These are phyloP conservation scores for Eucalyptus cloeziana DNA, from an alignment of 345 rosid genomes.

Conservation along the genomic window DNA sequence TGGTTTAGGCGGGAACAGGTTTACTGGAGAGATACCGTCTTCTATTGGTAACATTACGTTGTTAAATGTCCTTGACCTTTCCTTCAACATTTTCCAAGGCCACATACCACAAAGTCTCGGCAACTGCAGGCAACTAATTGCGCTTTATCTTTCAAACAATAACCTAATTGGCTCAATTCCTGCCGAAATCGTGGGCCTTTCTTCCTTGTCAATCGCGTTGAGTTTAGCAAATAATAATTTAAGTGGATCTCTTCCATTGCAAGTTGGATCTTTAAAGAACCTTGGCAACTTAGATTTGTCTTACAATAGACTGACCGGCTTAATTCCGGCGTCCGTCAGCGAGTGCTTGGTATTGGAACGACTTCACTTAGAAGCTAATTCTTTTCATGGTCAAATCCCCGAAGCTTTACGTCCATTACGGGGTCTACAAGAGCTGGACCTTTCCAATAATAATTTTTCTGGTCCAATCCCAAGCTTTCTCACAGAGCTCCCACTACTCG, in stretches of 20 bases:
- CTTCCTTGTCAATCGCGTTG: fast-evolving
- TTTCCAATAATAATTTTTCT: neutral
- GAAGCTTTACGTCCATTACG: neutral
- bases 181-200: neutral
- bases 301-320: neutral
- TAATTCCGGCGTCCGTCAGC: neutral
- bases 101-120: neutral
- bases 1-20: fast-evolving
- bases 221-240: neutral
- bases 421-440: neutral
- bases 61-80: fast-evolving
- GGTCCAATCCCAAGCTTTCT: neutral
- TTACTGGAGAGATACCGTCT: neutral
- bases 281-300: neutral
- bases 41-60: neutral
- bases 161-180: neutral
- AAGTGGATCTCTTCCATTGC: neutral
- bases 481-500: fast-evolving
- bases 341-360: neutral
- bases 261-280: neutral
- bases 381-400: neutral
- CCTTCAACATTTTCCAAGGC: neutral
- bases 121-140: neutral
- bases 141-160: fast-evolving
- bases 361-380: neutral